Evolutionary conservation across 1,139 yeast species (phyloP), one percentile per base, ranked within the genome.

Genomic region (Saccharomycopsis hybrid): DNA sequence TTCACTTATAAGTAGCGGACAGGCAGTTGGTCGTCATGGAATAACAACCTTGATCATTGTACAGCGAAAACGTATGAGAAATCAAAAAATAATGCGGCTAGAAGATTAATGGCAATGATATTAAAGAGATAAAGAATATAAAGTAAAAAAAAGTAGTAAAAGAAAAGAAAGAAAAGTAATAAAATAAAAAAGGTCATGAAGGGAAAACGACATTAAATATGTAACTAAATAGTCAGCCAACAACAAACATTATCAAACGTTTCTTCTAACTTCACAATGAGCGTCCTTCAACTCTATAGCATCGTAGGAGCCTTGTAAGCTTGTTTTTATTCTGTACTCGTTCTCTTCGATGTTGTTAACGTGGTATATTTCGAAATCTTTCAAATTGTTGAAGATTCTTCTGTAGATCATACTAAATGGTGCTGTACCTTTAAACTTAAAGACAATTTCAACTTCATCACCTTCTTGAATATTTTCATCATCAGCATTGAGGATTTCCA

Each of bases 251-350:
- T 32, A 39, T 36, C 29, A 47, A 8, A 47, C 37, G 31, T 41
- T 48, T 46, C 49, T 74, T 51, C 65, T 66, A 2, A 84, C 85
- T 33, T 69, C 71, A 71, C 98, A 92, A 65, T 70, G 85, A 18
- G 84, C 84, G 67, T 92, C 99, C 51, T 79, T 78, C 9, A 92
- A 79, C 60, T 85, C 89, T 41, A 87, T 77, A 5, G 97, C 97
- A 64, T 90, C 96, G 62, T 94, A 92, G 3, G 89, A 85, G 43
- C 99, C 99, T 63, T 90, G 96, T 58, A 87, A 71, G 58, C 88
- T 85, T 1, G 95, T 92, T 60, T 75, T 70, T 3, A 86, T 82
- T 46, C 80, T 74, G 62, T 87, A 80, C 58, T 82, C 87, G 60
- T 79, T 67, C 2, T 55, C 46, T 39, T 48, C 41, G 27, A 52